Percentiles rank a stretch among this genome's conserved stretches.
Conservation (phyloP, 768 basidiomycete species). For the Cystoderma amianthinum region DNA sequence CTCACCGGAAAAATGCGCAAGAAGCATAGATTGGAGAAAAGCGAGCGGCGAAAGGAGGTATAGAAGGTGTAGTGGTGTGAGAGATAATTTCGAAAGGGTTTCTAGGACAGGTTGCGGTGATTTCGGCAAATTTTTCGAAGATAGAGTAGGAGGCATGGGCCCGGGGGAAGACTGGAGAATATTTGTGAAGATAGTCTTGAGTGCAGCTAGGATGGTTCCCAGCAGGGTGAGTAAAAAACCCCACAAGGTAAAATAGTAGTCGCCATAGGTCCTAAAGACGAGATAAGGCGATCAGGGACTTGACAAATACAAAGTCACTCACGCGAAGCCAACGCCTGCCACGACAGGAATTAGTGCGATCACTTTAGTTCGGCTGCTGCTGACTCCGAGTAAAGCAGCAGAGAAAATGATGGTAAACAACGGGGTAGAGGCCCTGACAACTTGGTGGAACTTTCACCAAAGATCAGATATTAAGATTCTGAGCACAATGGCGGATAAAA, state of each 20-base stretch:
- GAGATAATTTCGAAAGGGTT: slow-evolving; percentile 20
- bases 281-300: no score
- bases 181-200: slow-evolving; percentile 92
- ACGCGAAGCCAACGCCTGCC: slow-evolving; percentile 89
- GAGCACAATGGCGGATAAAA: slow-evolving; percentile 11
- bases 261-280: slow-evolving; percentile 86
- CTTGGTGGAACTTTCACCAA: slow-evolving; percentile 81
- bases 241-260: slow-evolving; percentile 84
- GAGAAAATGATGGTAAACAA: slow-evolving; percentile 87
- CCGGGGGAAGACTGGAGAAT: slow-evolving; percentile 38
- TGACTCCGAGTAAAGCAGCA: slow-evolving; percentile 54
- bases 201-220: slow-evolving; percentile 85
- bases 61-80: slow-evolving; percentile 74
- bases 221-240: slow-evolving; percentile 86
- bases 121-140: not conserved
- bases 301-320: no score
- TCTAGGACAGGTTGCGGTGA: slow-evolving; percentile 5
- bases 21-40: slow-evolving; percentile 76
- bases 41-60: slow-evolving; percentile 90
- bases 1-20: slow-evolving; percentile 80
- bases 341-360: slow-evolving; percentile 80
- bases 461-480: not conserved
- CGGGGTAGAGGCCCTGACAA: slow-evolving; percentile 88
- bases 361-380: slow-evolving; percentile 55
- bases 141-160: slow-evolving; percentile 3